Evolutionary conservation across 768 basidiomycete genomes (phyloP).

Genomic region (Gymnopilus dilepis): DNA sequence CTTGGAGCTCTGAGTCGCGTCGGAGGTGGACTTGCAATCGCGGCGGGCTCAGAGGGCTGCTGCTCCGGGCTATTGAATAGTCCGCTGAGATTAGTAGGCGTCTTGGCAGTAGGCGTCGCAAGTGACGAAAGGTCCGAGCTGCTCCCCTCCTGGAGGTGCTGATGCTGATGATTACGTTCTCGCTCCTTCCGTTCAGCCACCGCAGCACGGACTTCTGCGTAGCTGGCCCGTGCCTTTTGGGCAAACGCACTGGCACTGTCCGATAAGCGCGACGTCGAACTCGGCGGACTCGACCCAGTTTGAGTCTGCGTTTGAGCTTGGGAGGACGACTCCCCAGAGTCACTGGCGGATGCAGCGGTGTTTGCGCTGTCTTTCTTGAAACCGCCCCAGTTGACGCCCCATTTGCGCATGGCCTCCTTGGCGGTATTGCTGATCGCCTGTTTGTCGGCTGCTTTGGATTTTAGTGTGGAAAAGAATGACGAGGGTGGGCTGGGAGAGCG

Average conservation of each 20-base stretch:
- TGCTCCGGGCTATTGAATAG: slow-evolving; percentile 25
- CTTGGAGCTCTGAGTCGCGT: slow-evolving; percentile 26
- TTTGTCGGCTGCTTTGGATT: slow-evolving; percentile 82
- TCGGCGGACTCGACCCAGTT: slow-evolving; percentile 33
- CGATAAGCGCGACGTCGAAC: slow-evolving; percentile 19
- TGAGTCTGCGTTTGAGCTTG: no score
- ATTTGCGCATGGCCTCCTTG: slow-evolving; percentile 90
- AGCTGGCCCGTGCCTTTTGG: slow-evolving; percentile 58
- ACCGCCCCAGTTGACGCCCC: slow-evolving; percentile 83
- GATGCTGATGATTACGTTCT: slow-evolving; percentile 35
- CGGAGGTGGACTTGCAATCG: slow-evolving; percentile 23
- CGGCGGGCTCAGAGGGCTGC: slow-evolving; percentile 27
- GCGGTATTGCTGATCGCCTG: slow-evolving; percentile 85
- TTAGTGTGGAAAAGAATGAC: slow-evolving; percentile 81
- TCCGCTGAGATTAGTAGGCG: slow-evolving; percentile 26
- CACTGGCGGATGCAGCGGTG: slow-evolving; percentile 26
- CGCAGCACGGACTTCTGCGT: slow-evolving; percentile 78
- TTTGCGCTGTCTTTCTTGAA: slow-evolving; percentile 61
- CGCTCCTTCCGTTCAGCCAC: slow-evolving; percentile 68
- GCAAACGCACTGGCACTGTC: slow-evolving; percentile 36
- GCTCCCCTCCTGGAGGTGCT: no score
- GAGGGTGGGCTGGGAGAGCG: slow-evolving; percentile 56
- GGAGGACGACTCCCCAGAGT: slow-evolving; percentile 39
- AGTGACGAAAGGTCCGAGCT: slow-evolving; percentile 22
- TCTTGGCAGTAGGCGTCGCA: slow-evolving; percentile 17